A percentile compares a stretch with the other conserved stretches of the same genome.
These are phyloP conservation scores for Zopfia rhizophila DNA, from an alignment of 2,329 filamentous ascomycete species.

Conservation along the genomic window DNA sequence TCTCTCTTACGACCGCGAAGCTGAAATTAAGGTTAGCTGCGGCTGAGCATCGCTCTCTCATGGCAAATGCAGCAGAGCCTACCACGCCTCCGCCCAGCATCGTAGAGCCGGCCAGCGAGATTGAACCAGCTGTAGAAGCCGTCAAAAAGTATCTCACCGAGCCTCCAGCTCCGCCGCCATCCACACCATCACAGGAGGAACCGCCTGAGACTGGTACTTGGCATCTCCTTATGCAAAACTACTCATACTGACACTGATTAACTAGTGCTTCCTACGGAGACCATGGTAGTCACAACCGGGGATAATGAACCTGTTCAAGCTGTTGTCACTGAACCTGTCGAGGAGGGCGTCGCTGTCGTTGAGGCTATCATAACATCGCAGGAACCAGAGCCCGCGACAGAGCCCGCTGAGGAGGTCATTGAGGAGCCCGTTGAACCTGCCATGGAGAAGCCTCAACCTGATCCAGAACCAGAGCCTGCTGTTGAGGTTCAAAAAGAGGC, in stretches of 20 bases:
- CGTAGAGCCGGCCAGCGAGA: constrained; percentile 12
- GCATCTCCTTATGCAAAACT: neutral
- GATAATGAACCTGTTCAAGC: constrained; percentile 17
- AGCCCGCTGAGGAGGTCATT: neutral
- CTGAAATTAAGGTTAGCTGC: constrained; percentile 20
- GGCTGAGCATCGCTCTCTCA: constrained; percentile 7
- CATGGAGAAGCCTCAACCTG: neutral
- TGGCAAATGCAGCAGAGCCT: constrained; percentile 17
- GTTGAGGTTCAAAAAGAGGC: too few relatives aligned
- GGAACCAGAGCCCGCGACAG: constrained; percentile 13
- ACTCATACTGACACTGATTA: constrained; percentile 1
- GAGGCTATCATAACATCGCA: constrained; percentile 12
- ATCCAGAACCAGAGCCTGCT: constrained; percentile 11
- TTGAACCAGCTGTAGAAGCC: constrained; percentile 4
- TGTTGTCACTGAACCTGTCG: constrained; percentile 12
- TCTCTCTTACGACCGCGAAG: constrained; percentile 18
- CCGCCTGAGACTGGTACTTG: constrained; percentile 17
- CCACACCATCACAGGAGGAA: constrained; percentile 24
- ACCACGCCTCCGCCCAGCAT: constrained; percentile 9
- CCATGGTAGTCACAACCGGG: constrained; percentile 25
- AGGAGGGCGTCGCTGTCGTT: constrained; percentile 13
- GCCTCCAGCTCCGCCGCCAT: constrained; percentile 25
- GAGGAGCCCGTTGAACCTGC: neutral
- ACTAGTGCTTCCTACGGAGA: constrained; percentile 17
- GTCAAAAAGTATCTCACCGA: constrained; percentile 10